These are phyloP conservation scores for Gossypium arboreum DNA, from an alignment of 345 rosid genomes.

Conservation along the genomic window DNA sequence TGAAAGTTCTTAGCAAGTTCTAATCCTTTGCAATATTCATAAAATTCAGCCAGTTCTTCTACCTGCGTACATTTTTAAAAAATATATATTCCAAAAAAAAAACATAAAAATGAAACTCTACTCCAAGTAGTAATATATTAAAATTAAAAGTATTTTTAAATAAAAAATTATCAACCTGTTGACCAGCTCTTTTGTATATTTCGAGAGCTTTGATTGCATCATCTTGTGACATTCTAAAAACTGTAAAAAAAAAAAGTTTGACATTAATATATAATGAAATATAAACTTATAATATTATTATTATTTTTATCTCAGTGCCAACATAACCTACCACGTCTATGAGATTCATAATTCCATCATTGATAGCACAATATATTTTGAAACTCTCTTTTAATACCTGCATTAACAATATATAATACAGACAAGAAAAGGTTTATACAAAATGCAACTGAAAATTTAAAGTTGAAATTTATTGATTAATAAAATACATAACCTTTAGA, in stretches of 20 bases:
- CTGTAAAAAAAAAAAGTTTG: constrained; percentile 31
- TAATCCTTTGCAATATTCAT: constrained; percentile 86
- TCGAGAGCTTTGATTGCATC: constrained; percentile 86
- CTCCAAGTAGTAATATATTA: neutral
- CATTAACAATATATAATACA: neutral
- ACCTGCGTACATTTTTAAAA: constrained; percentile 36
- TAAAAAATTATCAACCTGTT: constrained; percentile 50
- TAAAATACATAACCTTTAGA: too few relatives aligned
- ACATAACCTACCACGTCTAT: constrained; percentile 67
- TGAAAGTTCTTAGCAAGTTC: constrained; percentile 92
- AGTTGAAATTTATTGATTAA: too few relatives aligned
- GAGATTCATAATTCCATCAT: constrained; percentile 91
- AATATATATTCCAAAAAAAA: neutral
- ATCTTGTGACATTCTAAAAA: constrained; percentile 92
- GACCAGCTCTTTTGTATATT: constrained; percentile 80
- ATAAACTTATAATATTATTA: neutral
- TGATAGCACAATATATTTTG: constrained; percentile 86
- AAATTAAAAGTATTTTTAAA: neutral
- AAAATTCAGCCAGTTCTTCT: constrained; percentile 75
- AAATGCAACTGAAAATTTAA: too few relatives aligned
- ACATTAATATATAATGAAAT: neutral
- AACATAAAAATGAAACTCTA: neutral
- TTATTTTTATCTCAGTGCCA: neutral
- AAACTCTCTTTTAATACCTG: constrained; percentile 92
- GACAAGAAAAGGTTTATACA: neutral